Percentiles rank a stretch among this genome's conserved stretches.
These are phyloP conservation scores for Eutypella sp. DNA, from an alignment of 2,329 filamentous ascomycete species.

Conservation along the genomic window DNA sequence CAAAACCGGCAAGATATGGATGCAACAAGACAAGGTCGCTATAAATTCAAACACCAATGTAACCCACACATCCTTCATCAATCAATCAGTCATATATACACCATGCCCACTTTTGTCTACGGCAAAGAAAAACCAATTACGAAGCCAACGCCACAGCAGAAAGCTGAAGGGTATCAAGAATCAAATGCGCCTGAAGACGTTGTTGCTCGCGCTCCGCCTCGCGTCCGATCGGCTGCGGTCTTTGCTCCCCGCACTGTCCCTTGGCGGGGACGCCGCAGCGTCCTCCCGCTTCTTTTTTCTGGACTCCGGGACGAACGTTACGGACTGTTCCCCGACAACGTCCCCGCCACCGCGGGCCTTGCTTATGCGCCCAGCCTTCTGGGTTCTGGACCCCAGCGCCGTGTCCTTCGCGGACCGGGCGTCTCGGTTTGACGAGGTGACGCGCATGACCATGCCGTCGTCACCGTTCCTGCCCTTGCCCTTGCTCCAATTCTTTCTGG, in stretches of 20 bases:
- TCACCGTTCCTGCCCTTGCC: too few species aligned
- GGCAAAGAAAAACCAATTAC: too few species aligned
- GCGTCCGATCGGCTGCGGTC: slow-evolving; percentile 29
- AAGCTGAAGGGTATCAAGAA: slow-evolving; percentile 53
- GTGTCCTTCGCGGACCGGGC: slow-evolving; percentile 51
- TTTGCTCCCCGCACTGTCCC: slow-evolving; percentile 13
- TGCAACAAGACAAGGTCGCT: too few species aligned
- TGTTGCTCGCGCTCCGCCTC: slow-evolving; percentile 69
- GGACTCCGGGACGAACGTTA: slow-evolving; percentile 66
- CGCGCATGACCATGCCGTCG: slow-evolving; percentile 54
- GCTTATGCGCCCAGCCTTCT: slow-evolving; percentile 42
- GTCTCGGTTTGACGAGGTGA: slow-evolving; percentile 64
- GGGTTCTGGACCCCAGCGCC: slow-evolving; percentile 50
- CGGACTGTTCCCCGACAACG: slow-evolving; percentile 58
- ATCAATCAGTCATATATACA: too few species aligned
- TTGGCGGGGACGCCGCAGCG: slow-evolving; percentile 13
- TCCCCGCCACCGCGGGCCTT: slow-evolving; percentile 44
- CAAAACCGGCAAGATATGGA: too few species aligned
- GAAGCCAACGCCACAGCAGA: too few species aligned
- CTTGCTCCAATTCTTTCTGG: slow-evolving; percentile 7
- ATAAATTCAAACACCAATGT: too few species aligned
- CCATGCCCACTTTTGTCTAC: too few species aligned
- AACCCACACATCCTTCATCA: too few species aligned
- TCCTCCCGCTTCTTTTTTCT: slow-evolving; percentile 40
- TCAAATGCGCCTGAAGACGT: slow-evolving; percentile 57